Evolutionary conservation across 768 basidiomycete species (phyloP), one percentile per base, ranked within the genome.

Genomic region (Cyclocybe aegerita): DNA sequence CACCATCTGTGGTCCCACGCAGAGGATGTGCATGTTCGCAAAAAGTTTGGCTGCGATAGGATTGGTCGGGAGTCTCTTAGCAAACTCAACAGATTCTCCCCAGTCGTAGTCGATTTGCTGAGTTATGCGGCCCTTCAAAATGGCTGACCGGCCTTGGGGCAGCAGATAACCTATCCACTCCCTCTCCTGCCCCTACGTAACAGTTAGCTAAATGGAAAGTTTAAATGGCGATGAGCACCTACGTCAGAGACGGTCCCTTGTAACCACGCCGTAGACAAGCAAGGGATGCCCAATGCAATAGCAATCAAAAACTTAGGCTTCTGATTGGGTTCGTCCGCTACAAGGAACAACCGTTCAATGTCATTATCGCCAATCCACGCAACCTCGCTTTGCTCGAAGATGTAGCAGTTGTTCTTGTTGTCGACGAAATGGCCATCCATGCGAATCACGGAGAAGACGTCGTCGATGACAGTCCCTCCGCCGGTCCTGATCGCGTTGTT

Each of bases 271-370:
- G 75, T 64, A 1, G 76, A 78, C 17, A 97, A 60, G 56, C 90
- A 93, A 3, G 94, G 94, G 45, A 97, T 83, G 9, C 93, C 93
- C 36, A 93, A 71, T 0, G 90, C 92, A 32, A 98, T 77, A 5
- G 92, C 89, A 3, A 86, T 76, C 46, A 96, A 72, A 60, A 80
- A 93, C 66, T 94, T 95, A 8, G 86, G 80, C 57, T 90, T 93
- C 49, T 82, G 79, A 56, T 76, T 81, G 7, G 76, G 64, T 10
- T 83, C 79, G 54, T 90, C 84, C 0, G 88, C 80, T 11, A 91
- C 53, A 36, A 91, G 71, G 65, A 90, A 89, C 16, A 87, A 73
- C 10, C 79, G 76, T 11, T 79, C 64, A 34, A 82, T 67, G 29
- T 72, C 69, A n/a, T 62, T 50, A 32, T 71, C 70, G 45, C 72